Evolutionary conservation across 2,329 filamentous ascomycete species (phyloP), one percentile per base, ranked within the genome.

Genomic region (Xylariaceae sp.): DNA sequence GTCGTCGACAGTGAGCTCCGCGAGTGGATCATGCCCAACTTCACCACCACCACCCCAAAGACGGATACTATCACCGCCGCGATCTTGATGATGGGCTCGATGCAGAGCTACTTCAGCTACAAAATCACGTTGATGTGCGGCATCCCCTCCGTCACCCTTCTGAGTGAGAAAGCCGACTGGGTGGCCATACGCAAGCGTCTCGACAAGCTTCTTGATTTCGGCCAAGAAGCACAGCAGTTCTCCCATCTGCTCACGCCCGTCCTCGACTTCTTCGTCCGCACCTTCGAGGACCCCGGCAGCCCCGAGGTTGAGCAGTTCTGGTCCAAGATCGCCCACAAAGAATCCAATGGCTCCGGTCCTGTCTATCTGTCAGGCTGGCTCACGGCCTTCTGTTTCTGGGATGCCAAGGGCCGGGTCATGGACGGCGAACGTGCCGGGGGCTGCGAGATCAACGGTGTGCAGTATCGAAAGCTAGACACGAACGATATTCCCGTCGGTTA

Each of bases 141-240:
- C 0, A 58, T 78, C 2, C 74, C 74, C 0, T 66, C 64, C 0
- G 69, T 76, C 0, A 76, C 72, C 0, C 54, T 78, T 2, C 59
- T 70, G 0, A 73, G 74, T 2, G 61, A 69, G 27, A 50, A 59
- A 9, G 40, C 43, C 1, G 73, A 78, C 52, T 78, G 69, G 63
- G 49, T 57, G 15, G 19, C 46, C 2, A 54, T 65, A 1, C 41
- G 58, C 3, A 5, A 13, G 0, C 57, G 60, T 3, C 26, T 71
- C 4, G 59, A 69, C 8, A 62, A 61, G 36, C 46, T 73, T 0
- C 30, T 46, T 0, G 39, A 56, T 1, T 59, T 64, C 11, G 69
- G 67, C 0, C 59, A 38, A 4, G 36, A 72, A 38, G 50, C 64
- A 0, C 45, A 43, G 0, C 37, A 47, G 8, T 69, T 66, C 30